Base-by-base conservation (phyloP, 768 basidiomycete genomes). In the Boletus bicolor region DNA sequence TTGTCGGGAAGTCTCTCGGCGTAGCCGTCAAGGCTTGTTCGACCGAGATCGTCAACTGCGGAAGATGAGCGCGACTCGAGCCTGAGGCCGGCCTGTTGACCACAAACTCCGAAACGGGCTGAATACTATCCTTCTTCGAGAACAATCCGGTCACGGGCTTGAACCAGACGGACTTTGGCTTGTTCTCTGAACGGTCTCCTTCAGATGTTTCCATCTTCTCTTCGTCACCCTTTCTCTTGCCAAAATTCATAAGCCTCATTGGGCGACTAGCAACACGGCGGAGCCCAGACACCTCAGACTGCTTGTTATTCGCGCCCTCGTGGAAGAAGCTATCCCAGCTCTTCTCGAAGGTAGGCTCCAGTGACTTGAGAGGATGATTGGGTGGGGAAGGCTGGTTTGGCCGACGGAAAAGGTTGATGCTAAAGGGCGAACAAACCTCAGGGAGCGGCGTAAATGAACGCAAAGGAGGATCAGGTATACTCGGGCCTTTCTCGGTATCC, bases 391-490 rank as follows among this genome's bases (percentile, higher is more conserved):
- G 62, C 5, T 70, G 71, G 45, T 65, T 70, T n/a, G 77, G 70
- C 21, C 69, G 64, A 60, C 72, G 71, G 58, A 78, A 76, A 5
- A 74, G 72, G 54, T 72, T 73, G 38, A 70, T 58, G 45, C 61
- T 67, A 30, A 66, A 59, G 10, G 66, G 57, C 41, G 67, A 69
- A 54, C 37, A 73, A 74, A 21, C 49, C 41, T 73, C 70, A n/a
- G 79, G 78, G 57, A 81, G 69, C 7, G 82, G 83, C 30, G 79
- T 80, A 56, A 84, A 84, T 24, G 77, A 77, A 15, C 73, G 73
- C 17, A 78, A 59, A 39, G 76, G 68, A 30, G 63, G 56, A 52
- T 68, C 60, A 41, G 35, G 38, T 38, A 49, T 37, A n/a, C 54
- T 56, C 21, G 60, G 42, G 34, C 59, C 66, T 53, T 72, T 66